Evolutionary conservation across 495 filamentous ascomycete species (phyloP).

Genomic region (Xylaria intraflava): DNA sequence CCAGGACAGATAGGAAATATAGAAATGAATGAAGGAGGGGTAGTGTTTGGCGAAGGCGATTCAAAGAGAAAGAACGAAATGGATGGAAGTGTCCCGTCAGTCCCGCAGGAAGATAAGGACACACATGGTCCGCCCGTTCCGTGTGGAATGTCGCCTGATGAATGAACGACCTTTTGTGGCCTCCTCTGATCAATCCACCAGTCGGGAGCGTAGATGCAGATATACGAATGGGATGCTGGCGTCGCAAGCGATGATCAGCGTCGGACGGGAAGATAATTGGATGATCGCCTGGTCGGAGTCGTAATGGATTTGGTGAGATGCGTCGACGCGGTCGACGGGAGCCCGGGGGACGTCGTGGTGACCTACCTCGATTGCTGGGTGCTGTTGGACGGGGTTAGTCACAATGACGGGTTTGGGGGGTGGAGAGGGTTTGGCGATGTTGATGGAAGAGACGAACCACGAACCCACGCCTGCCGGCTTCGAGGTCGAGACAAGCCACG

Average conservation of each 20-base stretch:
- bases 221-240: background rate
- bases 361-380: constrained; percentile 4
- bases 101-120: background rate
- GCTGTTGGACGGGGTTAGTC: constrained; percentile 5
- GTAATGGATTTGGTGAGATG: no score
- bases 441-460: constrained; percentile 9
- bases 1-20: background rate
- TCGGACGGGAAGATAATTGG: background rate
- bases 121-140: constrained; percentile 4
- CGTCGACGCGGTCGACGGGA: no score
- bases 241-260: background rate
- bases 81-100: background rate
- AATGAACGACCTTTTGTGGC: background rate
- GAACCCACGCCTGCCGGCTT: background rate
- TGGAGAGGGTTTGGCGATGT: constrained; percentile 5
- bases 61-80: background rate
- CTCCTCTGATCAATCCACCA: background rate
- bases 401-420: background rate
- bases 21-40: constrained; percentile 1
- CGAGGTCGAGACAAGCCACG: background rate
- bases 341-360: background rate
- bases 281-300: background rate
- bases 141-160: background rate
- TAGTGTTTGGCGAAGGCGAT: background rate
- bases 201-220: background rate